These are phyloP conservation scores for Raphanus hybrid DNA, from an alignment of 441 rosid genomes.

Conservation along the genomic window DNA sequence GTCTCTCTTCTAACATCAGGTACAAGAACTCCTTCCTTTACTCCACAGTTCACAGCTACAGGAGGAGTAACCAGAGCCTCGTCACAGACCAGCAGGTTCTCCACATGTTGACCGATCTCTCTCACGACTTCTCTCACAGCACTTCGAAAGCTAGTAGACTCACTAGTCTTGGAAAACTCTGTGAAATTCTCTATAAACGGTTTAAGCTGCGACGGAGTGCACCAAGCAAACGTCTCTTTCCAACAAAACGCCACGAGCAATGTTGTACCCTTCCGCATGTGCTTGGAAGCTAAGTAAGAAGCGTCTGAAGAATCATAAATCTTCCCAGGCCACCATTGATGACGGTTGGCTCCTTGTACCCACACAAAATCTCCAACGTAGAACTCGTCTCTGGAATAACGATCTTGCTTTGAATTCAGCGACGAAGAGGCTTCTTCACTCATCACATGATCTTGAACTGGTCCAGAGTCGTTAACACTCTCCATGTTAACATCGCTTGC, in stretches of 20 bases:
- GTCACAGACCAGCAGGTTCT: slow-evolving; percentile 42
- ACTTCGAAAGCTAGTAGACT: slow-evolving; percentile 52
- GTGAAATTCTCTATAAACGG: slow-evolving; percentile 69
- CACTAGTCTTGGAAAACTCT: slow-evolving; percentile 62
- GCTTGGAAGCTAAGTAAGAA: slow-evolving; percentile 64
- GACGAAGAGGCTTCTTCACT: slow-evolving; percentile 67
- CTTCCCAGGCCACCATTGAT: slow-evolving; percentile 97
- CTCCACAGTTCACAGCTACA: slow-evolving; percentile 63
- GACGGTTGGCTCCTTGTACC: slow-evolving; percentile 68
- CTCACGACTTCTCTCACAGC: slow-evolving; percentile 63
- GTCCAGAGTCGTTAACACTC: slow-evolving; percentile 27
- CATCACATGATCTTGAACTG: slow-evolving; percentile 57
- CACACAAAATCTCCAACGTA: slow-evolving; percentile 84
- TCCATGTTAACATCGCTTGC: slow-evolving; percentile 12
- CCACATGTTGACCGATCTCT: slow-evolving; percentile 69
- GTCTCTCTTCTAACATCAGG: slow-evolving; percentile 61
- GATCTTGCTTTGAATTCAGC: slow-evolving; percentile 5
- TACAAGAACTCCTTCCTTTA: slow-evolving; percentile 66
- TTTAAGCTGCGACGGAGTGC: slow-evolving; percentile 68
- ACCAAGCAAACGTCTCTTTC: slow-evolving; percentile 80
- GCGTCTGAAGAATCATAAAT: slow-evolving; percentile 69
- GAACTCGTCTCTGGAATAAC: slow-evolving; percentile 41
- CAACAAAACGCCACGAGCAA: slow-evolving; percentile 82
- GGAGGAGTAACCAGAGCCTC: slow-evolving; percentile 49
- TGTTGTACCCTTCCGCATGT: slow-evolving; percentile 55